Evolutionary conservation across 2,329 filamentous ascomycete species (phyloP).

Genomic region (Aspergillaceae sp.): DNA sequence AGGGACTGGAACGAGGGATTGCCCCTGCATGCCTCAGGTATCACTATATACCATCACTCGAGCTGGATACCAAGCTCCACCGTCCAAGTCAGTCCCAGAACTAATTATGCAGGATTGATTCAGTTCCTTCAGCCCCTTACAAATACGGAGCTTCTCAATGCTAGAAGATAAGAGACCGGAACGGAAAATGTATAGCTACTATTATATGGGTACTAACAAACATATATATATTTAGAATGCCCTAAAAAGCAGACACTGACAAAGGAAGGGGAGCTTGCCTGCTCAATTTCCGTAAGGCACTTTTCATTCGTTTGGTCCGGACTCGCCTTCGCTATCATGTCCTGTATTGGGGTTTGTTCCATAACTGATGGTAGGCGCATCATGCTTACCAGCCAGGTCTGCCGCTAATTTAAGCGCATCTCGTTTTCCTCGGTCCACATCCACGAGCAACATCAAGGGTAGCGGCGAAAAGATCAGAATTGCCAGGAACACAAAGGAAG

Average conservation of each 20-base stretch:
- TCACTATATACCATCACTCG: no score
- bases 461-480: conserved; percentile 75
- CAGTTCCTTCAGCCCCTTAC: no score
- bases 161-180: no score
- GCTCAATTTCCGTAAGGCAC: neutral
- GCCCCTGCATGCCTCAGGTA: neutral
- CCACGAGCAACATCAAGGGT: conserved; percentile 73
- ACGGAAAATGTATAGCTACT: no score
- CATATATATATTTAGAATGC: neutral
- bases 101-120: no score
- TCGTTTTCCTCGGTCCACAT: conserved; percentile 68
- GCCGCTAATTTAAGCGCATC: conserved; percentile 59
- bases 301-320: neutral
- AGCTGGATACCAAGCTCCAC: no score
- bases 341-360: conserved; percentile 11
- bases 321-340: conserved; percentile 1
- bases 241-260: no score
- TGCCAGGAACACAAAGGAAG: conserved; percentile 87
- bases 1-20: neutral
- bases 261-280: neutral
- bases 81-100: no score
- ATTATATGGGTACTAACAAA: neutral
- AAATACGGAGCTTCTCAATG: no score
- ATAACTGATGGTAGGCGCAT: conserved; percentile 16
- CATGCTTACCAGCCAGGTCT: conserved; percentile 30